Base-by-base conservation (phyloP, 352 stramenopile species). In the Plasmopara muralis region DNA sequence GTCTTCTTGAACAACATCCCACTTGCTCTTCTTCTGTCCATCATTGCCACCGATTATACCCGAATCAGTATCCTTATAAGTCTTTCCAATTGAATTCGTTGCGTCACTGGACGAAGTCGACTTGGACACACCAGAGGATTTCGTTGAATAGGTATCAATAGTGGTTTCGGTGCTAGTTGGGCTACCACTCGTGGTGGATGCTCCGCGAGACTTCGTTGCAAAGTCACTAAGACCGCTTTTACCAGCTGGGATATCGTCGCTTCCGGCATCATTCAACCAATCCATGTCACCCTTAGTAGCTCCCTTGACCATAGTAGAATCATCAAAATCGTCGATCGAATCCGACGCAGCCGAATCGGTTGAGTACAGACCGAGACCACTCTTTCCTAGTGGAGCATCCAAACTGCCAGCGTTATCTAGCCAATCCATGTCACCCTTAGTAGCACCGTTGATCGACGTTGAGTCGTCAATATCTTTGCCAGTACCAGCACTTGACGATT, bases 121-220 rank as follows among this genome's bases (percentile, higher is more conserved):
- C 10, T 35, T 35, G 5, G 31, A 35, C 31, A 12, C 31, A 35
- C 6, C 2, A 35, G 31, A 35, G 10, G 31, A 8, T 35, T 35
- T 35, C 7, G 31, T 35, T 35, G 31, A 12, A 35, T 8, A 35
- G 10, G 1, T 12, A 5, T 12, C 31, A 35, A 12, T 35, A 34
- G 5, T 9, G 31, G 6, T 12, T 2, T 5, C 31, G 5, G 6
- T 35, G 10, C 10, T 12, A 35, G 31, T 5, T 35, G 31, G 31
- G 7, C 31, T 12, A 35, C 31, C 31, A 90, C 50, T 87, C 86
- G 53, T 85, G 72, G n/a, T 89, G 61, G 33, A 90, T 83, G 4
- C 76, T 71, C 31, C 31, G 5, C 1, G 0, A 35, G 31, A 35
- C 31, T 35, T 35, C 31, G 31, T 35, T 8, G 31, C 31, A 35